Conservation (phyloP, 345 rosid genomes). For the Citrus glauca region DNA sequence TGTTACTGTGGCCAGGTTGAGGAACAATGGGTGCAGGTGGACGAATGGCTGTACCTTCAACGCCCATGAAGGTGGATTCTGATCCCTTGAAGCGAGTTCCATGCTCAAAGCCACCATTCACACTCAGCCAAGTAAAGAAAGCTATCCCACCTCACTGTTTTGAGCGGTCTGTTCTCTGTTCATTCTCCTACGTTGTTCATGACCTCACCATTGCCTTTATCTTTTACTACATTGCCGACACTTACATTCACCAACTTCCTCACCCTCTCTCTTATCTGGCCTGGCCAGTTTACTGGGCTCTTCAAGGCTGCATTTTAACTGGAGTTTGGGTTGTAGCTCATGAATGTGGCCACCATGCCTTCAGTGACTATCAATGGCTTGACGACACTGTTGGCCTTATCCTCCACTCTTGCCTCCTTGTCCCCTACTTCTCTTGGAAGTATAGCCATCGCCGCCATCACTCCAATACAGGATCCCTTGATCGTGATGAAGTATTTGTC, state of each 20-base stretch:
- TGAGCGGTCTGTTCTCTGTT: constrained; percentile 67
- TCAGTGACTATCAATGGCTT: constrained; percentile 86
- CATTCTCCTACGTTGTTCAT: constrained; percentile 60
- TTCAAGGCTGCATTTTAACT: constrained; percentile 72
- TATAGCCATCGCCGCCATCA: constrained; percentile 95
- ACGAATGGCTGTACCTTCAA: constrained; percentile 47
- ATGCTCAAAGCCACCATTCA: constrained; percentile 61
- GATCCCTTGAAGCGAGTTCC: constrained; percentile 54
- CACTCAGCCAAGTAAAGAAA: constrained; percentile 61
- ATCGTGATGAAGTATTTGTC: constrained; percentile 80
- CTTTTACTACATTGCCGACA: constrained; percentile 55
- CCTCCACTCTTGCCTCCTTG: constrained; percentile 77
- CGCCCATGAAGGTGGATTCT: constrained; percentile 30
- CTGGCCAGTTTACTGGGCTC: constrained; percentile 81
- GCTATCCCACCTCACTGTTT: constrained; percentile 93
- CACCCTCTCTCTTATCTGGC: constrained; percentile 52
- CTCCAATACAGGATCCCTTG: constrained; percentile 83
- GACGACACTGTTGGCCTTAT: constrained; percentile 79
- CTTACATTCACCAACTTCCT: constrained; percentile 54
- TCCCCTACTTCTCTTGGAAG: constrained; percentile 94
- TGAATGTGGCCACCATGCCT: constrained; percentile 96
- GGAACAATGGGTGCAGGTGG: constrained; percentile 87
- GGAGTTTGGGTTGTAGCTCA: constrained; percentile 92
- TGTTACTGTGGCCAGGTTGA: constrained; percentile 17
- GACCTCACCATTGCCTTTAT: constrained; percentile 55